Evolutionary conservation across 805 yeast species (phyloP).

Genomic region (Teunomyces gatunensis): DNA sequence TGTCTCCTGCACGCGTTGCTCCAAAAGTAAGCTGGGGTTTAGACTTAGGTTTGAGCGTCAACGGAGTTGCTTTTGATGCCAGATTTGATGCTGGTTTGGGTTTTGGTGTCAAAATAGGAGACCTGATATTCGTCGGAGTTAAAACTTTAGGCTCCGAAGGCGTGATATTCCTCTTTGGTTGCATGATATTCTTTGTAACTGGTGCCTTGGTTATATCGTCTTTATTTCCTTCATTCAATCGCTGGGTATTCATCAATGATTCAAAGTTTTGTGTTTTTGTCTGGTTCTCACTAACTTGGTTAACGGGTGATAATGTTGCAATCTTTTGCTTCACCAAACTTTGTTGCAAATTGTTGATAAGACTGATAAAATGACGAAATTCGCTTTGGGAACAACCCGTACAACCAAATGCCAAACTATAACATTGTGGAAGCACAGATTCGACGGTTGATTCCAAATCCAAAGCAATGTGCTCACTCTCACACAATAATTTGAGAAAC

Average conservation of each 20-base stretch:
- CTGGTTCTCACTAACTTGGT: not conserved
- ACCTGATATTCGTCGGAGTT: not conserved
- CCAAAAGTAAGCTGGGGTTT: slow-evolving; percentile 21
- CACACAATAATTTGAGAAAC: slow-evolving; percentile 51
- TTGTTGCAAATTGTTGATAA: slow-evolving; percentile 18
- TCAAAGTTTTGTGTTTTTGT: slow-evolving; percentile 17
- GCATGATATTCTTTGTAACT: slow-evolving; percentile 18
- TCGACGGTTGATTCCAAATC: slow-evolving; percentile 30
- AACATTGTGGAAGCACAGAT: slow-evolving; percentile 28
- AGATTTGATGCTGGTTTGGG: not conserved
- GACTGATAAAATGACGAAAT: slow-evolving; percentile 26
- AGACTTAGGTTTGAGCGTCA: slow-evolving; percentile 10
- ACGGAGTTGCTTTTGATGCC: slow-evolving; percentile 4
- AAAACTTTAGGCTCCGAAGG: not conserved
- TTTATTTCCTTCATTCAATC: slow-evolving; percentile 19
- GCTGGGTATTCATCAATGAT: slow-evolving; percentile 29
- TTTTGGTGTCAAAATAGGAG: slow-evolving; percentile 2
- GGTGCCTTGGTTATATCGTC: slow-evolving; percentile 24
- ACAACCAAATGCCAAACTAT: slow-evolving; percentile 33
- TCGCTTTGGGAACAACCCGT: slow-evolving; percentile 34
- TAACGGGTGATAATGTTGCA: slow-evolving; percentile 6
- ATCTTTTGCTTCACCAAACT: slow-evolving; percentile 11
- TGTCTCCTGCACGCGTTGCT: slow-evolving; percentile 15
- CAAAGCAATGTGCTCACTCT: slow-evolving; percentile 35
- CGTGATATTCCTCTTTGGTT: slow-evolving; percentile 10